Evolutionary conservation across 2,329 filamentous ascomycete genomes (phyloP).

Genomic region (Magnaporthiopsis incrustans): DNA sequence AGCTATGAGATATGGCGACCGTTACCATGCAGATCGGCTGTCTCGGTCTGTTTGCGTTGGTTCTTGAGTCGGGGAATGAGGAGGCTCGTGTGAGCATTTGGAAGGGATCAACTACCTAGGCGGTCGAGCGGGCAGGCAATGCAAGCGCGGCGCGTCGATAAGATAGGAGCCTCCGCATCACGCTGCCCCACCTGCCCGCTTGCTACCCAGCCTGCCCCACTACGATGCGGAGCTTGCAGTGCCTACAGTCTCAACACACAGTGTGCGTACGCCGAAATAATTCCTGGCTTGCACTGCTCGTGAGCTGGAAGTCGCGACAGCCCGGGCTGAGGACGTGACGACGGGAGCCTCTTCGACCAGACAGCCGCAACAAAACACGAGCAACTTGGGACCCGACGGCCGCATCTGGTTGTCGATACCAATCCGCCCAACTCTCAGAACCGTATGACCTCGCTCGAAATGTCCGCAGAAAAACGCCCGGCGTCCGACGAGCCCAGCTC

Average conservation of each 20-base stretch:
- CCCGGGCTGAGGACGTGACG: neutral
- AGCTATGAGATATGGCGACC: neutral
- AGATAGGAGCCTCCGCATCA: neutral
- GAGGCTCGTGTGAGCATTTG: neutral
- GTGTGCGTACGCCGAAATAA: neutral
- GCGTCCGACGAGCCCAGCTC: conserved; percentile 76
- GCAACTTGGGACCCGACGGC: neutral
- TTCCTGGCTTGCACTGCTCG: neutral
- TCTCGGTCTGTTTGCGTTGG: neutral
- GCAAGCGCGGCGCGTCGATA: neutral
- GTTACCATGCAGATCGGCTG: neutral
- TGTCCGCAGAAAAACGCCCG: conserved; percentile 88
- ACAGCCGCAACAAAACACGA: neutral
- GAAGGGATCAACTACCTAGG: neutral
- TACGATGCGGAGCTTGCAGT: neutral
- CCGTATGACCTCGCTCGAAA: conserved; percentile 29
- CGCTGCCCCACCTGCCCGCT: too few species aligned
- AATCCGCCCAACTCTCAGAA: neutral
- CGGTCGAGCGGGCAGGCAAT: neutral
- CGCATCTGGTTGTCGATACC: neutral
- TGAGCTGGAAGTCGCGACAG: neutral
- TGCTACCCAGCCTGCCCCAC: neutral
- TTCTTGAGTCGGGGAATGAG: neutral
- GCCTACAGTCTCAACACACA: neutral
- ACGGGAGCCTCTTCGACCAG: neutral